Percentiles rank a stretch among this genome's conserved stretches.
phyloP scores from a whole-genome alignment of 805 yeast genomes.

The Tetrapisispora nanseiensis region DNA sequence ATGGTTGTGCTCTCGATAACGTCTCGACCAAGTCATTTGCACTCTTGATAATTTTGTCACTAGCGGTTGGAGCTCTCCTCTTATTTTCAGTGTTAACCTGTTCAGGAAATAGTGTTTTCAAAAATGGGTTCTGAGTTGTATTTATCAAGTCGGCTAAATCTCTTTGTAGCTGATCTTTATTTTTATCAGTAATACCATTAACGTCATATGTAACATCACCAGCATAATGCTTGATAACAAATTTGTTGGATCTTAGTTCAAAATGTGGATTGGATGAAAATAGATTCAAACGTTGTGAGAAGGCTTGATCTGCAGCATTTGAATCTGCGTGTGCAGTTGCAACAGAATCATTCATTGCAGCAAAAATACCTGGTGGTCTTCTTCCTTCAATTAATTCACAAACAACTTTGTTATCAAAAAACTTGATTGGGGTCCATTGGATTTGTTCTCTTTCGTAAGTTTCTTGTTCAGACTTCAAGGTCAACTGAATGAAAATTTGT shows the following conservation, averaged over 20 bases:
- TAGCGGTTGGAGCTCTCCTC: constrained; percentile 89
- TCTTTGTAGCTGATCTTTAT: constrained; percentile 86
- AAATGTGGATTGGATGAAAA: constrained; percentile 78
- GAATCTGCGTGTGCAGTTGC: constrained; percentile 99
- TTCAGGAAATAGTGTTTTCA: constrained; percentile 51
- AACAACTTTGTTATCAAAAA: constrained; percentile 90
- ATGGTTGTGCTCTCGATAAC: constrained; percentile 82
- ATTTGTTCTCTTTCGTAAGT: constrained; percentile 93
- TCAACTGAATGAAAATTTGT: constrained; percentile 91
- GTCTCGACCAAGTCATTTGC: constrained; percentile 89
- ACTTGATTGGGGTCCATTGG: constrained; percentile 94
- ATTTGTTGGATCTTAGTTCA: constrained; percentile 79
- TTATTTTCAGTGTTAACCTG: constrained; percentile 56
- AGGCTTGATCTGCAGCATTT: constrained; percentile 90
- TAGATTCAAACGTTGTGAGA: constrained; percentile 82
- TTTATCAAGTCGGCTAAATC: constrained; percentile 74
- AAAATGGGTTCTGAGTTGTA: constrained; percentile 59
- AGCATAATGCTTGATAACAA: constrained; percentile 90
- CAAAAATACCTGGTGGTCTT: constrained; percentile 94
- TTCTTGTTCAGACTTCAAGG: constrained; percentile 94
- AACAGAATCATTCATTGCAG: constrained; percentile 91
- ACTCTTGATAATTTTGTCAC: constrained; percentile 84
- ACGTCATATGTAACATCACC: constrained; percentile 96
- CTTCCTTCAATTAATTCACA: constrained; percentile 91
- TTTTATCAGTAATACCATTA: constrained; percentile 86